Base-by-base conservation (phyloP, 208 protist genomes). In the Acanthamoeba polyphaga region DNA sequence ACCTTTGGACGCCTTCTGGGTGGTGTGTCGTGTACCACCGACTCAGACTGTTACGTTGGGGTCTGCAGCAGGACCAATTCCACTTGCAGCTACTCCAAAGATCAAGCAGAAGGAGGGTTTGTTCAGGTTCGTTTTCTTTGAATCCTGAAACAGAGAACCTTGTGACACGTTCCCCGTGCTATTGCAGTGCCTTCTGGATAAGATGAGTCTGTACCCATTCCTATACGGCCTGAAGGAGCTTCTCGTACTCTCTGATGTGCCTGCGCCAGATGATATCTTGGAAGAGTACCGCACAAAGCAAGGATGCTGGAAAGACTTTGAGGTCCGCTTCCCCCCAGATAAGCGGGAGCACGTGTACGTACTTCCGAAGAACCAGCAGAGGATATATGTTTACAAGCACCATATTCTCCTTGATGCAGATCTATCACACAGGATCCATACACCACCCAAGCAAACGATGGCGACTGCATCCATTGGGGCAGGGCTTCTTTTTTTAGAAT, bases 351-450 rank as follows among this genome's bases (percentile, higher is more conserved):
- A 72, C 29, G 66, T n/a, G 66, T 72, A 72, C 29, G 62, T 0
- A 38, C 38, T 38, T 38, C 38, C 38, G n/a, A n/a, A n/a, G n/a
- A n/a, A n/a, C n/a, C n/a, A 1, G 3, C 9, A 3, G 53, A 10
- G 0, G 10, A 3, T 19, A 7, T 17, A 3, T 12, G 1, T 12
- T 1, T 5, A 2, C 17, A 5, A 58, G 1, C 1, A 3, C 3
- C 1, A 38, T 3, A 38, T 38, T 38, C 38, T 38, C 38, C 38
- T 38, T 38, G 1, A 38, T 38, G 1, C 34, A 38, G 38, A 38
- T 4, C 38, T 0, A 38, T 38, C 38, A 38, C 38, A 3, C 2
- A 4, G 38, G 38, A 38, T 1, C 38, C 38, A 4, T 38, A 4
- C 2, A 38, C 3, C 2, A 3, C 1, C 1, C 38, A 38, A 38